phyloP scores from a whole-genome alignment of 2,329 filamentous ascomycete genomes.

The Mollisiaceae sp. region DNA sequence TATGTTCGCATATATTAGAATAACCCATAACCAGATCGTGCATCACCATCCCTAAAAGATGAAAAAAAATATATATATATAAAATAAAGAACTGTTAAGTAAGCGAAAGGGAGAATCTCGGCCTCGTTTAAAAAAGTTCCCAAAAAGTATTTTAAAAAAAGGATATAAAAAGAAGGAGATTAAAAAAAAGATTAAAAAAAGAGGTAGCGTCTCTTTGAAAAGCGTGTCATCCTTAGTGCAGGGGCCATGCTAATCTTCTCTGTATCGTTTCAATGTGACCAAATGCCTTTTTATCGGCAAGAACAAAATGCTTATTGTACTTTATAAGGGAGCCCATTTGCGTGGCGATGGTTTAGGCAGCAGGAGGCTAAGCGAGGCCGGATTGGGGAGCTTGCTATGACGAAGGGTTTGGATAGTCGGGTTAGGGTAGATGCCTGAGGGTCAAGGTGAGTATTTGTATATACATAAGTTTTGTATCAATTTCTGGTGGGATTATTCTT shows the following conservation, averaged over 20 bases:
- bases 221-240: constrained; percentile 43
- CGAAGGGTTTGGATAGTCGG: neutral
- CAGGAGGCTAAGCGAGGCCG: neutral
- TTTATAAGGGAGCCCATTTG: neutral
- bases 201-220: neutral
- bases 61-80: no score
- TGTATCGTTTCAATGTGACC: constrained; percentile 70
- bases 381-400: neutral
- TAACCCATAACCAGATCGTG: no score
- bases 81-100: no score
- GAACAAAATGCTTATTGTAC: neutral
- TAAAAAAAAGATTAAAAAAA: neutral
- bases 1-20: no score
- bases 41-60: no score
- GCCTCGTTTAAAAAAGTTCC: no score
- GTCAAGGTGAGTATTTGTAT: neutral
- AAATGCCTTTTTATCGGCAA: constrained; percentile 7
- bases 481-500: neutral
- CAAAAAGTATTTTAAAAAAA: no score
- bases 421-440: neutral
- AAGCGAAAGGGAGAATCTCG: no score
- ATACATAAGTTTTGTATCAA: neutral
- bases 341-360: neutral
- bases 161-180: neutral
- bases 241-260: constrained; percentile 85